phyloP scores from a whole-genome alignment of 1,284 basidiomycete genomes.

The Porogramme epimiltina region DNA sequence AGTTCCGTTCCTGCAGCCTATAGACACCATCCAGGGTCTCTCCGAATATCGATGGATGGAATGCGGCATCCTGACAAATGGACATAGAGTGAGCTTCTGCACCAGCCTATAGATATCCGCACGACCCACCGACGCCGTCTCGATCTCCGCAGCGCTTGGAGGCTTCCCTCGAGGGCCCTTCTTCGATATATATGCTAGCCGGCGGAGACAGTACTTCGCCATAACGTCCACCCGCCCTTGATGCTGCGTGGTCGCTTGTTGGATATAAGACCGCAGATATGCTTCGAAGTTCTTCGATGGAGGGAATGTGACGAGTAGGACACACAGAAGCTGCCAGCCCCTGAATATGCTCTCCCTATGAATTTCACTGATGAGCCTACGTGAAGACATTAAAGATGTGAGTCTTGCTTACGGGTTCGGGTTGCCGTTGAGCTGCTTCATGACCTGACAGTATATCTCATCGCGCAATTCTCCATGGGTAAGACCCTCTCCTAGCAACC shows the following conservation, averaged over 20 bases:
- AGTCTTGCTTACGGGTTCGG: conserved; percentile 64
- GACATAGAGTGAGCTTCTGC: not conserved
- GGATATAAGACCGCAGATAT: conserved; percentile 78
- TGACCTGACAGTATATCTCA: conserved; percentile 89
- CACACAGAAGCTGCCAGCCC: conserved; percentile 91
- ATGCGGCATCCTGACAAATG: conserved; percentile 77
- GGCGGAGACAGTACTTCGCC: conserved; percentile 83
- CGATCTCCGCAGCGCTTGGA: conserved; percentile 80
- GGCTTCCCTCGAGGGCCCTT: conserved; percentile 85
- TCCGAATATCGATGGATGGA: conserved; percentile 91
- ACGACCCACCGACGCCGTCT: conserved; percentile 75
- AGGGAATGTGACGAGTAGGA: conserved; percentile 84
- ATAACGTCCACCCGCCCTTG: conserved; percentile 84
- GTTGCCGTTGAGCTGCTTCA: conserved; percentile 88
- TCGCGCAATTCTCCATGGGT: conserved; percentile 82
- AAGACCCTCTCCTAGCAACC: conserved; percentile 81
- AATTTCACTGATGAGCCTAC: not conserved
- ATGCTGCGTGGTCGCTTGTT: conserved; percentile 62
- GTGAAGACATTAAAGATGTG: not conserved
- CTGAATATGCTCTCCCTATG: conserved; percentile 79
- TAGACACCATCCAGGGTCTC: conserved; percentile 85
- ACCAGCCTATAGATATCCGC: not conserved
- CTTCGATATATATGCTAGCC: conserved; percentile 70
- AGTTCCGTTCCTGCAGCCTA: conserved; percentile 80
- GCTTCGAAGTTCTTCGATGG: conserved; percentile 90